Conservation (phyloP, 1,284 basidiomycete genomes). For the Gymnopus androsaceus region DNA sequence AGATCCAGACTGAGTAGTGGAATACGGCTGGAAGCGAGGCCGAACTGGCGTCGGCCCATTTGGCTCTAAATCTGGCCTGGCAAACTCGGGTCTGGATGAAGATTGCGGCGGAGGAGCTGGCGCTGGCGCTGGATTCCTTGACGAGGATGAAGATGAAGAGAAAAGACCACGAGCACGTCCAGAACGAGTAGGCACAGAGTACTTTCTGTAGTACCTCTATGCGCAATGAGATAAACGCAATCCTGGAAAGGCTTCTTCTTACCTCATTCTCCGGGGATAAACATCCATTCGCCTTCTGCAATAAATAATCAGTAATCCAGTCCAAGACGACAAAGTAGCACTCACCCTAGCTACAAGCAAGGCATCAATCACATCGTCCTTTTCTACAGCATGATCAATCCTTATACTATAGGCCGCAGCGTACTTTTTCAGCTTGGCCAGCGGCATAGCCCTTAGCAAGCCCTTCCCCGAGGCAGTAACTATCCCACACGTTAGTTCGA, state of each 20-base stretch:
- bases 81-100: constrained; percentile 34
- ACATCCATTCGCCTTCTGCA: constrained; percentile 55
- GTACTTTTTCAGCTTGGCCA: constrained; percentile 68
- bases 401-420: constrained; percentile 68
- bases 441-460: constrained; percentile 53
- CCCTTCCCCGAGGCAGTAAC: constrained; percentile 67
- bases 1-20: too few relatives aligned
- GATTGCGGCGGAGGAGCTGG: constrained; percentile 30
- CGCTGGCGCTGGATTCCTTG: constrained; percentile 28
- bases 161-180: constrained; percentile 37
- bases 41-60: constrained; percentile 30
- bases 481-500: constrained; percentile 27
- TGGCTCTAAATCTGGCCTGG: constrained; percentile 45
- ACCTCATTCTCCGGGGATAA: constrained; percentile 57
- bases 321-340: neutral
- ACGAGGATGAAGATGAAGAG: neutral
- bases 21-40: constrained; percentile 21
- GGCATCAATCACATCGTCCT: constrained; percentile 71
- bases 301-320: constrained; percentile 2
- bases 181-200: constrained; percentile 62
- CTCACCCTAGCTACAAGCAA: constrained; percentile 60
- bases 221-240: constrained; percentile 11
- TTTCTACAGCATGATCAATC: constrained; percentile 66
- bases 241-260: constrained; percentile 13
- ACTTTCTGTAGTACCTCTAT: constrained; percentile 61